These are phyloP conservation scores for Phytophthora macrochlamydospora DNA, from an alignment of 352 stramenopile species.

Conservation along the genomic window DNA sequence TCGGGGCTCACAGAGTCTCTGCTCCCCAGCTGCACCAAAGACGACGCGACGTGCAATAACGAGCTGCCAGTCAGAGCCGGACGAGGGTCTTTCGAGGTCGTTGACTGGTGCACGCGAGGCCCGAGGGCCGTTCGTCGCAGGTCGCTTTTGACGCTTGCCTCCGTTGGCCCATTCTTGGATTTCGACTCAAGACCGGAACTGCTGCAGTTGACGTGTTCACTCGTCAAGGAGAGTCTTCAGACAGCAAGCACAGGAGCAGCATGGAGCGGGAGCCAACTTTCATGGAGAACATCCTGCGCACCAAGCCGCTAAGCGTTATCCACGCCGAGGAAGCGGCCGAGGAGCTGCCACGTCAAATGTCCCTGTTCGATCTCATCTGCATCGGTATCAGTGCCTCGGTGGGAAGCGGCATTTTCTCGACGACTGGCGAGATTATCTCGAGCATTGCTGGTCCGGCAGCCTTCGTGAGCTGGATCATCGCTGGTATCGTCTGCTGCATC, in stretches of 20 bases:
- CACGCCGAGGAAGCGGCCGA: conserved; percentile 75
- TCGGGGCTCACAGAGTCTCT: not conserved
- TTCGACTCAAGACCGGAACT: conserved; percentile 5
- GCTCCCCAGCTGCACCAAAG: conserved; percentile 11
- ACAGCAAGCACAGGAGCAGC: not conserved
- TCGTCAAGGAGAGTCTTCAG: not conserved
- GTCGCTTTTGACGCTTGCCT: not conserved
- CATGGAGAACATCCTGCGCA: conserved; percentile 62
- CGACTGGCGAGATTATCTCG: conserved; percentile 79
- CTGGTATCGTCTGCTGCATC: conserved; percentile 77
- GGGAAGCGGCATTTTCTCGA: conserved; percentile 93
- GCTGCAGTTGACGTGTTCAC: not conserved
- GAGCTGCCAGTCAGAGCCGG: conserved; percentile 21
- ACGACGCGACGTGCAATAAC: conserved; percentile 17
- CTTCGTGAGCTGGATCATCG: conserved; percentile 82
- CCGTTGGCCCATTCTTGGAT: conserved; percentile 18
- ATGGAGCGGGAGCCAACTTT: conserved; percentile 51
- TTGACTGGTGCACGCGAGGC: conserved; percentile 21
- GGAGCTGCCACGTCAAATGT: conserved; percentile 73
- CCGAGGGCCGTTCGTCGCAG: not conserved
- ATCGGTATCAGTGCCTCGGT: conserved; percentile 93
- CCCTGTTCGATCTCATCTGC: conserved; percentile 89
- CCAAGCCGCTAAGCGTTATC: conserved; percentile 76
- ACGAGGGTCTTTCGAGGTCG: conserved; percentile 8
- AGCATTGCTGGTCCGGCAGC: conserved; percentile 76